Evolutionary conservation across 495 filamentous ascomycete genomes (phyloP).

Genomic region (Penicillium mononematosum): DNA sequence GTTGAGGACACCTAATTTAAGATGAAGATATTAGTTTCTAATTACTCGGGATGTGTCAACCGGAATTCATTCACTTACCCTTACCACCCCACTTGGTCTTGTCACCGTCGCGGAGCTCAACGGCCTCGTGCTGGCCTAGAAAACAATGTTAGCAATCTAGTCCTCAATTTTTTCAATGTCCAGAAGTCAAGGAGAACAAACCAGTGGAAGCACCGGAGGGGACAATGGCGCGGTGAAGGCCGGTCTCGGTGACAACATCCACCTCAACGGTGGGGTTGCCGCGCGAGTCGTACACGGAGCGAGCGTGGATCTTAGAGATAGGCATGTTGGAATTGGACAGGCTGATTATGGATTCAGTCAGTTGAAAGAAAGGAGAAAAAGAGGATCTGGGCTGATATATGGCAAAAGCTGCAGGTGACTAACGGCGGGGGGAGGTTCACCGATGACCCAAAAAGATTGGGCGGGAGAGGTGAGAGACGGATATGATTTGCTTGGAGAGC

Average conservation of each 20-base stretch:
- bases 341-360: conserved; percentile 32
- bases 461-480: conserved; percentile 23
- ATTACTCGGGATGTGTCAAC: background rate
- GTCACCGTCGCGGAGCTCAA: conserved; percentile 98
- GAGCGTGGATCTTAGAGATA: conserved; percentile 98
- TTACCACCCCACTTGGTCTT: conserved; percentile 96
- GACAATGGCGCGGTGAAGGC: conserved; percentile 97
- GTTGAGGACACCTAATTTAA: conserved; percentile 68
- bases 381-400: conserved; percentile 26
- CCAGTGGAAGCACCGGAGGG: conserved; percentile 97
- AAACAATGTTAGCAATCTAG: background rate
- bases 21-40: conserved; percentile 16
- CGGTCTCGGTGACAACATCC: conserved; percentile 93
- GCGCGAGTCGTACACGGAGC: conserved; percentile 98
- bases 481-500: conserved; percentile 26
- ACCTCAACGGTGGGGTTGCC: conserved; percentile 97
- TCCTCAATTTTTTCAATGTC: background rate
- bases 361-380: conserved; percentile 24
- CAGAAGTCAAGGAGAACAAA: conserved; percentile 41
- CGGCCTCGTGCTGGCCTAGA: conserved; percentile 92
- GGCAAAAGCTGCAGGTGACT: conserved; percentile 35
- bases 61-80: conserved; percentile 50
- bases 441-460: conserved; percentile 49
- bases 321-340: conserved; percentile 62
- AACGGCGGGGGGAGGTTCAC: conserved; percentile 46